These are phyloP conservation scores for Salix brachista DNA, from an alignment of 345 rosid genomes.

Conservation along the genomic window DNA sequence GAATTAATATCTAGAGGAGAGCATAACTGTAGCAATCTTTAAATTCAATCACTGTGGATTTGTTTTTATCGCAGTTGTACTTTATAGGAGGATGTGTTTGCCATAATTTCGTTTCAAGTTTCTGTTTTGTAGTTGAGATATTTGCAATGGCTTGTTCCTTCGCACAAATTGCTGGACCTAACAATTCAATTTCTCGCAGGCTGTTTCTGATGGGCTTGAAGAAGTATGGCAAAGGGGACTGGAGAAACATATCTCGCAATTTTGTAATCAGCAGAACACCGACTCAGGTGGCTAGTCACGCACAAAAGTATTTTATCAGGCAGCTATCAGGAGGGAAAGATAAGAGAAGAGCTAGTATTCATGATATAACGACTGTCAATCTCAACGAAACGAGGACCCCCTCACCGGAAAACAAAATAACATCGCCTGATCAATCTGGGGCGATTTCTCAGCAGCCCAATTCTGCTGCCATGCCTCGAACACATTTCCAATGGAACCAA, in stretches of 20 bases:
- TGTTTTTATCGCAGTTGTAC: background rate
- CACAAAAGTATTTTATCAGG: slow-evolving; percentile 34
- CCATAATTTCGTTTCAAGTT: background rate
- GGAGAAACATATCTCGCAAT: slow-evolving; percentile 33
- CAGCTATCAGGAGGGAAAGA: slow-evolving; percentile 31
- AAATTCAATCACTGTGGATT: background rate
- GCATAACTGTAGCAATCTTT: background rate
- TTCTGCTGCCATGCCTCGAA: slow-evolving; percentile 29
- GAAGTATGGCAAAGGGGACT: slow-evolving; percentile 33
- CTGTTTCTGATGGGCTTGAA: slow-evolving; percentile 32
- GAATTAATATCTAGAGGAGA: background rate
- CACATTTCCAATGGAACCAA: slow-evolving; percentile 53
- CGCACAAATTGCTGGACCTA: background rate
- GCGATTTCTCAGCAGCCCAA: slow-evolving; percentile 31
- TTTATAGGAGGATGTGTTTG: background rate
- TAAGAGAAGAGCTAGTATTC: slow-evolving; percentile 32
- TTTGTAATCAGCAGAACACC: slow-evolving; percentile 29
- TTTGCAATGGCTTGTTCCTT: background rate
- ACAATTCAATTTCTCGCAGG: slow-evolving; percentile 14
- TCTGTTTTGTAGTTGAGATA: background rate
- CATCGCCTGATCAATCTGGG: slow-evolving; percentile 39
- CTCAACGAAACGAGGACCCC: slow-evolving; percentile 42
- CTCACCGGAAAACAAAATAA: slow-evolving; percentile 41
- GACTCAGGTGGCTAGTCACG: slow-evolving; percentile 36
- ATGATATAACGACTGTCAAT: slow-evolving; percentile 31